Evolutionary conservation across 768 basidiomycete species (phyloP).

Genomic region (Coprinopsis cinerea): DNA sequence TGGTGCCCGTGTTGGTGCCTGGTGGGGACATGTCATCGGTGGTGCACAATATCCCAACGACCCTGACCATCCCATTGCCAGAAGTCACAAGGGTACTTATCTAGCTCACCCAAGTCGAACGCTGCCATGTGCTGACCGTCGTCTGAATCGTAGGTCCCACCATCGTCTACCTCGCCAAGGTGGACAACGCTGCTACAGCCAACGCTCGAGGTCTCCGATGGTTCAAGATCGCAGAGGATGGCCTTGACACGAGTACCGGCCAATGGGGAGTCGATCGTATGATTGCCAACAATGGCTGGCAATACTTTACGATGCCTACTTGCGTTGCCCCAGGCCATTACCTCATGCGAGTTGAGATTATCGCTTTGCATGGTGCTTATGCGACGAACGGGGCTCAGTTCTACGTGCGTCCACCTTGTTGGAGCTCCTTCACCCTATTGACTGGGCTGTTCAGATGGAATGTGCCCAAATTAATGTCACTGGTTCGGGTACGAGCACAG

Average conservation of each 20-base stretch:
- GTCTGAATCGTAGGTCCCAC: constrained; percentile 5
- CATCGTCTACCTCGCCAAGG: constrained; percentile 12
- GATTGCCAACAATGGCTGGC: constrained; percentile 11
- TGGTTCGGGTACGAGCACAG: constrained; percentile 6
- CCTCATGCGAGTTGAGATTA: constrained; percentile 11
- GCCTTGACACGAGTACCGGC: constrained; percentile 5
- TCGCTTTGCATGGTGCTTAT: constrained; percentile 11
- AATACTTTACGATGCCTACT: constrained; percentile 13
- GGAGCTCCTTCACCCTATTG: background rate
- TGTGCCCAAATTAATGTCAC: constrained; percentile 14
- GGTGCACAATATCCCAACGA: constrained; percentile 12
- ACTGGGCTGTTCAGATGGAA: constrained; percentile 4
- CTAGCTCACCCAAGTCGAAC: background rate
- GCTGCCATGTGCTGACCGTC: background rate
- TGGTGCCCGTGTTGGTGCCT: constrained; percentile 26
- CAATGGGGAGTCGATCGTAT: constrained; percentile 14
- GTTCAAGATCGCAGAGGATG: constrained; percentile 15
- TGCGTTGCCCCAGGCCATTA: constrained; percentile 14
- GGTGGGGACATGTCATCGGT: constrained; percentile 15
- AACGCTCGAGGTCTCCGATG: constrained; percentile 7
- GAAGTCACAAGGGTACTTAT: constrained; percentile 9
- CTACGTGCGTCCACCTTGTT: constrained; percentile 3
- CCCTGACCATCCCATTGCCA: constrained; percentile 12
- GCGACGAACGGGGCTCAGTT: constrained; percentile 8
- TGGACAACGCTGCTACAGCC: constrained; percentile 12